Base-by-base conservation (phyloP, 768 basidiomycete genomes). In the Rhizopogon vesiculosus region DNA sequence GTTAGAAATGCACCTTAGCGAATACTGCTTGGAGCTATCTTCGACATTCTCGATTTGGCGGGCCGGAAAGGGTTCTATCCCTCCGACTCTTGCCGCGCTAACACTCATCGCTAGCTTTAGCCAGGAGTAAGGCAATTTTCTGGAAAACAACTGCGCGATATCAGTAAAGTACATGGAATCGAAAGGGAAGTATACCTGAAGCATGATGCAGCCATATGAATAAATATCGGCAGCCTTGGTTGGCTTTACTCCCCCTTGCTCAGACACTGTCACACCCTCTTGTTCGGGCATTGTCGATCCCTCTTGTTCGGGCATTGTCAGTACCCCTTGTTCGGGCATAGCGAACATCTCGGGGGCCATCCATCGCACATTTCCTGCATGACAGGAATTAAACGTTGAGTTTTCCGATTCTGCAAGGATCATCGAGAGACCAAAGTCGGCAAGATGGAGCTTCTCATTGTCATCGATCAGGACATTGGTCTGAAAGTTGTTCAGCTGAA, bases 361-460 rank as follows among this genome's bases (percentile, higher is more conserved):
- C 62, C 75, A 77, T 22, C 73, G 63, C 39, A 67, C 64, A 15
- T 74, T 76, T 10, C 65, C 67, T 22, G 69, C 70, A 10, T 43
- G 41, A n/a, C 16, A 56, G 1, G 69, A 57, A 28, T 64, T 59
- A 19, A 65, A 69, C 2, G 74, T 72, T 5, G 72, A 70, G 50
- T 70, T 73, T 7, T 74, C 69, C 15, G 66, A 63, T 40, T 61
- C 59, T 44, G 70, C 71, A 19, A 75, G 51, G 8, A 75, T 66
- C 42, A 68, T 63, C 0, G 75, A 71, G 29, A 77, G 64, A 35
- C 76, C 76, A 51, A 76, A 77, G 55, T 76, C 74, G 6, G 74
- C 57, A 42, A 76, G 57, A 35, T 64, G 53, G 3, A 70, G 72
- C 40, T 69, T 61, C 25, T 64, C 59, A 6, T 53, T 43, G 51